phyloP scores from a whole-genome alignment of 2,329 filamentous ascomycete species.

The Aspergillus brasiliensis region DNA sequence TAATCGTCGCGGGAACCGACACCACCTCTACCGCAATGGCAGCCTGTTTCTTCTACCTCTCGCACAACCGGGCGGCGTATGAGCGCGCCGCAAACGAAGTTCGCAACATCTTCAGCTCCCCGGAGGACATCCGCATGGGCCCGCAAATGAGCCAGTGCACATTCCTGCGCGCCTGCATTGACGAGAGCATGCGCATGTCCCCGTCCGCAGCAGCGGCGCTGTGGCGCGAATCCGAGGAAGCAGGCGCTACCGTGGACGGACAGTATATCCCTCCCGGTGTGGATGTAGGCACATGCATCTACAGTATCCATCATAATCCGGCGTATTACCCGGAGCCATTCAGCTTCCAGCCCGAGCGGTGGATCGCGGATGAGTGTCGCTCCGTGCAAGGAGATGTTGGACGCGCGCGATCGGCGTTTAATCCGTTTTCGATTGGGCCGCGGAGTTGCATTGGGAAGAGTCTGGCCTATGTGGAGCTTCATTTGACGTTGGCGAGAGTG shows the following conservation, averaged over 20 bases:
- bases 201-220: conserved; percentile 30
- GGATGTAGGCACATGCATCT: conserved; percentile 31
- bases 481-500: not conserved
- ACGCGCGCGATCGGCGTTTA: not conserved
- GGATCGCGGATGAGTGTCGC: conserved; percentile 24
- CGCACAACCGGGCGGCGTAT: not conserved
- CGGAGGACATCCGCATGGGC: conserved; percentile 37
- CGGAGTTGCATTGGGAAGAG: not conserved
- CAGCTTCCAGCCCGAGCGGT: conserved; percentile 35
- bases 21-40: conserved; percentile 9
- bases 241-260: conserved; percentile 32
- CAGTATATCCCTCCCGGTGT: conserved; percentile 30
- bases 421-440: not conserved
- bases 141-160: conserved; percentile 33
- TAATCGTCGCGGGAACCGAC: conserved; percentile 8
- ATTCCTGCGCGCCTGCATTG: conserved; percentile 48
- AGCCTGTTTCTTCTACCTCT: conserved; percentile 5
- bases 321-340: conserved; percentile 33
- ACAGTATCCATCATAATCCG: conserved; percentile 35
- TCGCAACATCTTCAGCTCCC: not conserved
- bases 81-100: not conserved
- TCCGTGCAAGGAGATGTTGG: not conserved
- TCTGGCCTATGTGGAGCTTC: not conserved
- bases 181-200: conserved; percentile 35
- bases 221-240: conserved; percentile 29